These are phyloP conservation scores for Tillandsia leiboldiana DNA, from an alignment of 176 grass and related monocot species.

Conservation along the genomic window DNA sequence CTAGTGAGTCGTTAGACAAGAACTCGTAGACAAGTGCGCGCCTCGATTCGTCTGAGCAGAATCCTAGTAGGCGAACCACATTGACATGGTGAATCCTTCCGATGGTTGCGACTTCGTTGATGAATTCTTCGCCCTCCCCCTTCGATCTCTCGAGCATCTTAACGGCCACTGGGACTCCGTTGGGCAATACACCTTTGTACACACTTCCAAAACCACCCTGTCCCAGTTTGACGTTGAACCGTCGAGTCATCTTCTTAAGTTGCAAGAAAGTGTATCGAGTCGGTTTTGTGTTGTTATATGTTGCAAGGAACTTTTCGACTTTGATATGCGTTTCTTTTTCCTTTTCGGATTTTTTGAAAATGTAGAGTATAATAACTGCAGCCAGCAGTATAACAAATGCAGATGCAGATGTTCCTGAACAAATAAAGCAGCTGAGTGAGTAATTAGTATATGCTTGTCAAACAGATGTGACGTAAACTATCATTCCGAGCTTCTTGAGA, in stretches of 20 bases:
- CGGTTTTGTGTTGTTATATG: slow-evolving; percentile 41
- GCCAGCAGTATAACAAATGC: slow-evolving; percentile 4
- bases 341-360: slow-evolving; percentile 7
- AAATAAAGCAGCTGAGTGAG: neutral
- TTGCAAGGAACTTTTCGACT: slow-evolving; percentile 56
- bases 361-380: slow-evolving; percentile 8
- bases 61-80: slow-evolving; percentile 42
- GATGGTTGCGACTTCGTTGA: slow-evolving; percentile 68
- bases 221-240: slow-evolving; percentile 33
- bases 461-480: neutral
- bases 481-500: neutral
- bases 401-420: slow-evolving; percentile 11
- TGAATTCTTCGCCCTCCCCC: slow-evolving; percentile 50
- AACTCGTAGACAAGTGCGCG: slow-evolving; percentile 45
- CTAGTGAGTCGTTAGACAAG: slow-evolving; percentile 48
- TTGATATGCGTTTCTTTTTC: slow-evolving; percentile 33
- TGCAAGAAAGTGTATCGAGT: slow-evolving; percentile 55
- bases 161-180: slow-evolving; percentile 50
- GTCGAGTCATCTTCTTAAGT: slow-evolving; percentile 45
- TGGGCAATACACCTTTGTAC: slow-evolving; percentile 39
- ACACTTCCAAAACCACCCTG: slow-evolving; percentile 56
- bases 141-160: slow-evolving; percentile 48
- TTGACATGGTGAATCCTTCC: slow-evolving; percentile 63
- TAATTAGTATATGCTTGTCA: neutral
- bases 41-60: slow-evolving; percentile 36